Percentiles rank a stretch among this genome's conserved stretches.
Evolutionary conservation across 2,329 filamentous ascomycete species (phyloP).

Genomic region (Apiospora saccharicola): DNA sequence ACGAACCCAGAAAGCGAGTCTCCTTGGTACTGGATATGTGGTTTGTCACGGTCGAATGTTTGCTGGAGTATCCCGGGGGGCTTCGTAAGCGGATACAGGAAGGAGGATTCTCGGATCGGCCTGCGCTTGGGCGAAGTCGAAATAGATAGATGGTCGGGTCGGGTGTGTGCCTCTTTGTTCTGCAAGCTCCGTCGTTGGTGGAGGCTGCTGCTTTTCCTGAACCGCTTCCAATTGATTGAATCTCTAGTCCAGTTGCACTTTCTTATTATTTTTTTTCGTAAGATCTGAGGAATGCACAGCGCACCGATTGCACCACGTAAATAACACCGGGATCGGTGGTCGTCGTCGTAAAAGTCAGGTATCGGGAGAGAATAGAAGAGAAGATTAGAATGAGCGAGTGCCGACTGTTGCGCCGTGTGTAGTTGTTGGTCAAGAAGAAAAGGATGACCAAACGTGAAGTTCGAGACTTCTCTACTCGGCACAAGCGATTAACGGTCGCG

Average conservation of each 20-base stretch:
- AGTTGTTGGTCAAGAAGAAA: not conserved
- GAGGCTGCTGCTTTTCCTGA: slow-evolving; percentile 1
- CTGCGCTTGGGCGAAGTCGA: slow-evolving; percentile 7
- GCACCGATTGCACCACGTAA: slow-evolving; percentile 10
- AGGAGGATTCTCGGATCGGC: slow-evolving; percentile 9
- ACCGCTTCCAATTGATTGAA: not conserved
- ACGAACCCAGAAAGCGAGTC: slow-evolving; percentile 8
- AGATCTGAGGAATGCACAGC: not conserved
- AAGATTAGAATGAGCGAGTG: slow-evolving; percentile 9
- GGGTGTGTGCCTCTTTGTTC: slow-evolving; percentile 1
- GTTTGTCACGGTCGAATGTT: slow-evolving; percentile 17
- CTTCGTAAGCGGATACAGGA: slow-evolving; percentile 12
- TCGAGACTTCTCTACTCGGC: slow-evolving; percentile 21
- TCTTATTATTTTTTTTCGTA: not conserved
- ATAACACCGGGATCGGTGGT: not conserved
- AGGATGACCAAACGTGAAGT: slow-evolving; percentile 3
- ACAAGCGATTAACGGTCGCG: slow-evolving; percentile 14
- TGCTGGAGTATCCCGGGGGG: slow-evolving; percentile 13
- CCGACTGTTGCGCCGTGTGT: slow-evolving; percentile 14
- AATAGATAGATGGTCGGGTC: not conserved
- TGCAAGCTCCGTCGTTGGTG: slow-evolving; percentile 8
- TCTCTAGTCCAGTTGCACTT: not conserved
- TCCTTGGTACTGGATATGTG: slow-evolving; percentile 16
- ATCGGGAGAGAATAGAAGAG: slow-evolving; percentile 12
- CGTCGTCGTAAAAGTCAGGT: not conserved